Conservation (phyloP, 163 green algal genomes). For the Scenedesmus sp. region DNA sequence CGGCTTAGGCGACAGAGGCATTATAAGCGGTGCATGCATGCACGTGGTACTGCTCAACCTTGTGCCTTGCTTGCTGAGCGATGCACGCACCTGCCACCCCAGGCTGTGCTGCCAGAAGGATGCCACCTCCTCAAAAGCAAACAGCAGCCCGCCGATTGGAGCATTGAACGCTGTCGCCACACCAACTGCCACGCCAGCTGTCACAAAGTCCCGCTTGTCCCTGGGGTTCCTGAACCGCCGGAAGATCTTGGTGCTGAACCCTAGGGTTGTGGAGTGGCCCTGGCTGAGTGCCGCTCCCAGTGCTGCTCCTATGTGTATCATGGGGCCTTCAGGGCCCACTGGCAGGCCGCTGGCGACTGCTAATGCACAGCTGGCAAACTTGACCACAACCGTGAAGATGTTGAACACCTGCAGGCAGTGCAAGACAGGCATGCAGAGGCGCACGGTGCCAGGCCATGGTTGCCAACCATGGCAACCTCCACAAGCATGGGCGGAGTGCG, state of each 20-base stretch:
- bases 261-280: conserved; percentile 89
- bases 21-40: no score
- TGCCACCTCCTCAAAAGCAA: conserved; percentile 95
- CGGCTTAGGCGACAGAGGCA: no score
- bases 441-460: no score
- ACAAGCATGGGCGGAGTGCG: no score
- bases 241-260: conserved; percentile 83
- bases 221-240: conserved; percentile 90
- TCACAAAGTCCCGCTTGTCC: conserved; percentile 96
- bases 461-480: no score
- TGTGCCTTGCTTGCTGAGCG: no score
- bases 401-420: conserved; percentile 81
- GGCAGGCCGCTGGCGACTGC: conserved; percentile 83
- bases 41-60: not conserved
- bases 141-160: conserved; percentile 86
- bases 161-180: conserved; percentile 89
- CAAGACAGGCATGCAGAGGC: not conserved
- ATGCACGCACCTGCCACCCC: conserved; percentile 66
- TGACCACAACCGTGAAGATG: conserved; percentile 87
- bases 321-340: conserved; percentile 94
- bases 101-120: conserved; percentile 87
- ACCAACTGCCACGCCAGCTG: conserved; percentile 86
- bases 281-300: conserved; percentile 83
- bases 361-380: conserved; percentile 84
- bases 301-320: conserved; percentile 92